Base-by-base conservation (phyloP, 768 basidiomycete genomes). In the Mycena pura region DNA sequence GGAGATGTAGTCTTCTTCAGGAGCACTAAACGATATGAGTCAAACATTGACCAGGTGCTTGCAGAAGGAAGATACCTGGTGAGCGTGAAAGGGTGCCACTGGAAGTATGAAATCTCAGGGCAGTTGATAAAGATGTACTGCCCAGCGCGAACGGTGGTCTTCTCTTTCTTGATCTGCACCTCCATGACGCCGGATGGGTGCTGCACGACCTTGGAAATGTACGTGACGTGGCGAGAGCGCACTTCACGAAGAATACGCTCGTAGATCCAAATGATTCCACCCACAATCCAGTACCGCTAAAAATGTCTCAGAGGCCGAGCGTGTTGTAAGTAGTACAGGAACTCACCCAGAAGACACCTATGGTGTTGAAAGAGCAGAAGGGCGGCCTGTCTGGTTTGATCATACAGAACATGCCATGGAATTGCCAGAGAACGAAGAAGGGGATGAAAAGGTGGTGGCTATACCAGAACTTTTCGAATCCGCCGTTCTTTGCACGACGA, bases 51-150 rank as follows among this genome's bases (percentile, higher is more conserved):
- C 15, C 1, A 25, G 31, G 43, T n/a, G n/a, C n/a, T n/a, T n/a
- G n/a, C 27, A 49, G 36, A 19, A 49, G n/a, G 41, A 44, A 73
- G 76, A 24, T 56, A 87, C 88, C 88, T 90, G 36, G 93, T 96
- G 65, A 97, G 85, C 13, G 95, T 96, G 83, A 97, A 96, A n/a
- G 95, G 94, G 72, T 98, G 96, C 92, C 95, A 98, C 73, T 97
- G 94, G 83, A 90, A 96, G 80, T 95, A 96, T 15, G 91, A 93
- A 46, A 97, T 80, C 74, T 94, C 92, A 11, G 95, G 96, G 78
- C 93, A 95, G 65, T 81, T 89, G 44, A 97, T 75, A 82, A 97
- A 95, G 75, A 98, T 93, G 76, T 97, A 98, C 74, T 96, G 93
- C 19, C 95, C 95, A 6, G 95, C 93, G 15, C 89, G 84, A 21